phyloP scores from a whole-genome alignment of 1,284 basidiomycete species.

The Paramarasmius palmivorus region DNA sequence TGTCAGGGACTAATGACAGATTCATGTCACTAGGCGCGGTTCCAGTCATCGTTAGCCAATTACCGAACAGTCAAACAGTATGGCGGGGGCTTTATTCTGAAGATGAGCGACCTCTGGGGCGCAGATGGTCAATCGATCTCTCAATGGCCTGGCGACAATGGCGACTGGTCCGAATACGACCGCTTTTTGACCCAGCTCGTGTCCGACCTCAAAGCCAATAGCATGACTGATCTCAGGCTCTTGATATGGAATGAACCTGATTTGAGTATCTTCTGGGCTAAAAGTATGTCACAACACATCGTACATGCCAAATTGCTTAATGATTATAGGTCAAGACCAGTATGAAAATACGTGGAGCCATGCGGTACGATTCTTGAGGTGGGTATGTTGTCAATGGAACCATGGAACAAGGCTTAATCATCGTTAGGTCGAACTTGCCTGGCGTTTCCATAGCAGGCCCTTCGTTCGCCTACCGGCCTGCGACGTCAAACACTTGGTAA shows the following conservation, averaged over 20 bases:
- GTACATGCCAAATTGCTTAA: neutral
- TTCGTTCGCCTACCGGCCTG: constrained; percentile 12
- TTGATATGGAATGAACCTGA: constrained; percentile 24
- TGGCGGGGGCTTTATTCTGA: constrained; percentile 20
- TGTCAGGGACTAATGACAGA: neutral
- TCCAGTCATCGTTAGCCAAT: constrained; percentile 21
- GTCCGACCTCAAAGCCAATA: constrained; percentile 21
- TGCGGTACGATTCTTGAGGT: constrained; percentile 17
- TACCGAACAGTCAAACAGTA: constrained; percentile 19
- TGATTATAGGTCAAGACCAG: constrained; percentile 13
- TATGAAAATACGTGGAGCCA: constrained; percentile 20
- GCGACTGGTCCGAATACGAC: constrained; percentile 18
- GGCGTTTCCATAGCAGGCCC: constrained; percentile 20
- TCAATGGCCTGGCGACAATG: constrained; percentile 18
- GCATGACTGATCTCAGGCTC: constrained; percentile 21
- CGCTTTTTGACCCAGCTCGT: constrained; percentile 20
- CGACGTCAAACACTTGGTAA: constrained; percentile 15
- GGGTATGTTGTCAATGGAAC: neutral
- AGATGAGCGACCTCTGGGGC: constrained; percentile 24
- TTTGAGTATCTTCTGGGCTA: constrained; percentile 18
- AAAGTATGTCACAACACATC: constrained; percentile 9
- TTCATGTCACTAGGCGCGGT: constrained; percentile 11
- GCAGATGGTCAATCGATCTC: constrained; percentile 19
- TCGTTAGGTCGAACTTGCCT: constrained; percentile 12
- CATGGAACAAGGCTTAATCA: neutral